A percentile compares a stretch with the other conserved stretches of the same genome.
These are phyloP conservation scores for Phytopythium vexans DNA, from an alignment of 352 stramenopile genomes.

Conservation along the genomic window DNA sequence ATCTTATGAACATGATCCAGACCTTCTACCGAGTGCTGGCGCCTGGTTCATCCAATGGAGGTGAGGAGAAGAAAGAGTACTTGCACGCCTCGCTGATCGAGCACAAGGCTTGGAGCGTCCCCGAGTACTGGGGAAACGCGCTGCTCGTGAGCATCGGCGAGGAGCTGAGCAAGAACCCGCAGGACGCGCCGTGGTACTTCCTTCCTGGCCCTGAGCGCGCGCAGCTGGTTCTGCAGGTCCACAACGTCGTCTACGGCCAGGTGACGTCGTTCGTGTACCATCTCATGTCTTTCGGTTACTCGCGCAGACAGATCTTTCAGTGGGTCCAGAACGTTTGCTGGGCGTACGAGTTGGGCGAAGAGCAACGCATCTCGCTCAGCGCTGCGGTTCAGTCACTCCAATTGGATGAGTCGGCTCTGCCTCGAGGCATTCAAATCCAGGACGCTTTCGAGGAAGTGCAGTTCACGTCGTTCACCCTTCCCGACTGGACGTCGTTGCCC, in stretches of 20 bases:
- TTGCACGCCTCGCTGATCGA: slow-evolving; percentile 46
- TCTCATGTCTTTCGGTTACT: slow-evolving; percentile 68
- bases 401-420: slow-evolving; percentile 10
- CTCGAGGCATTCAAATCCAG: slow-evolving; percentile 21
- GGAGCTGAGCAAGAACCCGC: slow-evolving; percentile 70
- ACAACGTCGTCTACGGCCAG: slow-evolving; percentile 81
- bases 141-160: slow-evolving; percentile 72
- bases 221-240: slow-evolving; percentile 70
- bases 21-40: slow-evolving; percentile 58
- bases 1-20: slow-evolving; percentile 85
- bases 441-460: slow-evolving; percentile 34
- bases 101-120: slow-evolving; percentile 63
- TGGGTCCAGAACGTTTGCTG: slow-evolving; percentile 76
- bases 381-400: slow-evolving; percentile 45
- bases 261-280: slow-evolving; percentile 74
- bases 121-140: slow-evolving; percentile 71
- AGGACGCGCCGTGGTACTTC: slow-evolving; percentile 68
- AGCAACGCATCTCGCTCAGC: slow-evolving; percentile 72
- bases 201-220: slow-evolving; percentile 46
- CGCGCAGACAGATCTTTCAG: slow-evolving; percentile 59
- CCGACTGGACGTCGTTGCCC: slow-evolving; percentile 57
- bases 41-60: neutral
- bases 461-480: slow-evolving; percentile 58
- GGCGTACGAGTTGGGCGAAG: slow-evolving; percentile 75
- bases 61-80: slow-evolving; percentile 49